Conservation (phyloP, 768 basidiomycete species). For the Kwoniella heveanensis region DNA sequence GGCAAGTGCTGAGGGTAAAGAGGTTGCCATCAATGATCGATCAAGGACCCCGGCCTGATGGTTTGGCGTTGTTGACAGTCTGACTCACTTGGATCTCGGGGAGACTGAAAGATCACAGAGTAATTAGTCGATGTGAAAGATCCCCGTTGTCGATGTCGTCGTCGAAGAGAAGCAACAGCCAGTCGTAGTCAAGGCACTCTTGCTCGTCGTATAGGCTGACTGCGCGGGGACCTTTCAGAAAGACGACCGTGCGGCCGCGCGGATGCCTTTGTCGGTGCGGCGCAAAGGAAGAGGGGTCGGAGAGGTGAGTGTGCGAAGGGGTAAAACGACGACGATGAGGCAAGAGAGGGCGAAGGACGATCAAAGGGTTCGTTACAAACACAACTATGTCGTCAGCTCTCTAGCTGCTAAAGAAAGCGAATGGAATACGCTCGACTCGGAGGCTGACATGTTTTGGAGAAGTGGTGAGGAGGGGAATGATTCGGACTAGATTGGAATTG, state of each 20-base stretch:
- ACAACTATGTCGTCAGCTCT: constrained; percentile 13
- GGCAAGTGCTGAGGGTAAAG: neutral
- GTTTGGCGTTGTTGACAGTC: no score
- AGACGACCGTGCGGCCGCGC: neutral
- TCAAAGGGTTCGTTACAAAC: neutral
- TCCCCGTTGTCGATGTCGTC: no score
- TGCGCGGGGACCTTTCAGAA: neutral
- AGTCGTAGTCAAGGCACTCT: constrained; percentile 1
- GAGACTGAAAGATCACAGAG: neutral
- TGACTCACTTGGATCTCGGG: neutral
- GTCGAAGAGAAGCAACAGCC: neutral
- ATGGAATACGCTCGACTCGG: neutral
- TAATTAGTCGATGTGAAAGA: neutral
- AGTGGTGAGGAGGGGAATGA: constrained; percentile 11
- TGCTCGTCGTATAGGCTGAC: neutral
- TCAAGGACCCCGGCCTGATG: neutral
- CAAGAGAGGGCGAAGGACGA: neutral
- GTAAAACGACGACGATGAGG: neutral
- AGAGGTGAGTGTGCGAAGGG: neutral
- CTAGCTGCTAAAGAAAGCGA: neutral
- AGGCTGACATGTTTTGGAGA: constrained; percentile 20
- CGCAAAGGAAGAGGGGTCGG: neutral
- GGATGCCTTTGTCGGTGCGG: constrained; percentile 2
- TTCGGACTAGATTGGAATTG: constrained; percentile 18
- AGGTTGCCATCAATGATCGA: neutral